Base-by-base conservation (phyloP, 1,139 yeast genomes). In the Scheffersomyces insectosa region DNA sequence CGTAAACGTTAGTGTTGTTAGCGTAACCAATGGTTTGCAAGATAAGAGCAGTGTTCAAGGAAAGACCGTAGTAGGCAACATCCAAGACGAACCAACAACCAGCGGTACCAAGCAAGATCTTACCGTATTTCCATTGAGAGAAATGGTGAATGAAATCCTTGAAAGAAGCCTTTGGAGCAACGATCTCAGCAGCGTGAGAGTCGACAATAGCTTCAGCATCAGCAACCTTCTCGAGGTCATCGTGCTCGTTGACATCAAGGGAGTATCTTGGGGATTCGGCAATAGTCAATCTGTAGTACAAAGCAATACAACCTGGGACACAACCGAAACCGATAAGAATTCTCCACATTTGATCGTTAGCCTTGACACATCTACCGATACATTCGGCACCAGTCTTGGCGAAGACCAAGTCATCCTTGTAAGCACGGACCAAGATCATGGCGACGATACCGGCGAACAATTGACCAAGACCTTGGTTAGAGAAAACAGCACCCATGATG, bases 41-140 rank as follows among this genome's bases (percentile, higher is more conserved):
- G 56, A 88, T 88, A 48, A 79, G 74, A 31, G 95, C 83, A 56
- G 90, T 73, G 75, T 88, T 88, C 61, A 88, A 79, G 67, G 88
- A 85, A 60, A 88, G 75, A 70, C 96, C 96, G 66, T 93, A 93
- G 78, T 83, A 90, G 48, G 97, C 97, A 64, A 93, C 88, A 77
- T 93, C 99, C 69, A 91, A 80, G 75, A 85, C 77, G 76, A 91
- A 91, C 99, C 99, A 93, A 40, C 95, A 85, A 66, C 91, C 95
- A 53, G 97, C 96, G 57, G 99, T 91, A 65, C 98, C 99, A 42
- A 93, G 55, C 56, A 93, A 76, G 48, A 85, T 81, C 73, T 85
- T 87, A 70, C 88, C 84, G 68, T 89, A 85, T 69, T 77, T 88
- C 96, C 97, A 90, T 72, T 89, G 86, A 42, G 82, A 73, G 65